Conservation (phyloP, 345 rosid genomes). For the Aegle marmelos region DNA sequence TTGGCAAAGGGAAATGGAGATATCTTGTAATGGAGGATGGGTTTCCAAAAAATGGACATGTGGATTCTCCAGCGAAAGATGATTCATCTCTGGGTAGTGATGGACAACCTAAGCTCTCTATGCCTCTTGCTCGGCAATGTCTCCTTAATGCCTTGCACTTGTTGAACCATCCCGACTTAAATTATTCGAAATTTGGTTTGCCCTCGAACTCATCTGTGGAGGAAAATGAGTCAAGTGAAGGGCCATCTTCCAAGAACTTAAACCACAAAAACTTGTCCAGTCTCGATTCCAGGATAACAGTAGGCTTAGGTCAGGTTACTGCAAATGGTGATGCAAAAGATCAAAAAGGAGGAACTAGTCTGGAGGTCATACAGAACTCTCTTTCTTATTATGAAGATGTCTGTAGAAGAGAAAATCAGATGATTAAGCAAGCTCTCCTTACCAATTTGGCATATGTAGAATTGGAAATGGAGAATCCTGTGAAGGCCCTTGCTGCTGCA, state of each 20-base stretch:
- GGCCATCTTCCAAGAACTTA: constrained; percentile 24
- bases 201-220: constrained; percentile 41
- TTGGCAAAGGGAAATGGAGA: constrained; percentile 97
- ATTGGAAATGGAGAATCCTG: constrained; percentile 81
- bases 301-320: constrained; percentile 48
- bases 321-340: constrained; percentile 75
- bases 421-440: constrained; percentile 71
- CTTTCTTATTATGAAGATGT: constrained; percentile 53
- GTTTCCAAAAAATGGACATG: constrained; percentile 36
- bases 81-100: constrained; percentile 33
- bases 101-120: constrained; percentile 66
- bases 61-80: constrained; percentile 34
- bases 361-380: constrained; percentile 62
- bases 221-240: constrained; percentile 47
- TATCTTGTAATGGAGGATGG: constrained; percentile 59
- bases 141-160: constrained; percentile 74
- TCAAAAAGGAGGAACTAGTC: constrained; percentile 64
- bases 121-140: constrained; percentile 77
- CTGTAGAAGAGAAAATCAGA: constrained; percentile 46
- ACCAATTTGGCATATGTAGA: constrained; percentile 85
- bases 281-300: constrained; percentile 36
- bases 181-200: constrained; percentile 35
- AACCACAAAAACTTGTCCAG: constrained; percentile 40
- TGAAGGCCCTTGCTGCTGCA: constrained; percentile 67
- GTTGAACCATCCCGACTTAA: constrained; percentile 45